Evolutionary conservation across 176 grass and related monocot genomes (phyloP), one percentile per base, ranked within the genome.

Genomic region (Zoysia japonica): DNA sequence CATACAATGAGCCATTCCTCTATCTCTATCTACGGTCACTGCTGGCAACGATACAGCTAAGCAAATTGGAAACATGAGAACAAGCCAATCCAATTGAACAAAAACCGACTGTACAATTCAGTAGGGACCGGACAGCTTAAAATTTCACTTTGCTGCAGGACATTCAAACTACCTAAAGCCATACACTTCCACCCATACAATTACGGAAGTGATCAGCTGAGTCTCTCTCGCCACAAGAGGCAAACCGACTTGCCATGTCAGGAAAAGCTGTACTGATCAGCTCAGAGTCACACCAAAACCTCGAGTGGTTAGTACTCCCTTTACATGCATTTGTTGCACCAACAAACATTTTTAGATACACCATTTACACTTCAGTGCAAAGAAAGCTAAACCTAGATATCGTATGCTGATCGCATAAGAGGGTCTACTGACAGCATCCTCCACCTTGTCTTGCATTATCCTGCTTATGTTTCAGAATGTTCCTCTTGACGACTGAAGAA

Each of bases 381-480:
- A 66, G 75, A 19, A 55, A 82, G 9, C 77, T 72, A 85, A 45
- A 16, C 45, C 77, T 81, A 72, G 49, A 53, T 17, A 66, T 59
- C 56, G 46, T 52, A 5, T 61, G 35, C 12, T 44, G 72, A 59
- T 64, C 6, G 65, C 51, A 67, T 35, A 61, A 19, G 6, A 19
- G 54, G 78, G 39, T 75, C 75, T 83, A 85, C 80, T 88, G 89
- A 62, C 88, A 94, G 47, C 96, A 99, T 9, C 86, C 84, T 38
- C 90, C 82, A 45, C 81, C 78, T n/a, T 65, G 61, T 70, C 76
- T 93, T 64, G 82, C 79, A 46, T 53, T 89, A 65, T 93, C 96
- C 42, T 89, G 90, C 84, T 99, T 93, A 68, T 93, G 96, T 82
- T 95, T 95, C 76, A 99, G 78, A 60, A 76, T 84, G 82, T 91